Conservation (phyloP, 2,329 filamentous ascomycete genomes). For the Chrysosporium queenslandicum region DNA sequence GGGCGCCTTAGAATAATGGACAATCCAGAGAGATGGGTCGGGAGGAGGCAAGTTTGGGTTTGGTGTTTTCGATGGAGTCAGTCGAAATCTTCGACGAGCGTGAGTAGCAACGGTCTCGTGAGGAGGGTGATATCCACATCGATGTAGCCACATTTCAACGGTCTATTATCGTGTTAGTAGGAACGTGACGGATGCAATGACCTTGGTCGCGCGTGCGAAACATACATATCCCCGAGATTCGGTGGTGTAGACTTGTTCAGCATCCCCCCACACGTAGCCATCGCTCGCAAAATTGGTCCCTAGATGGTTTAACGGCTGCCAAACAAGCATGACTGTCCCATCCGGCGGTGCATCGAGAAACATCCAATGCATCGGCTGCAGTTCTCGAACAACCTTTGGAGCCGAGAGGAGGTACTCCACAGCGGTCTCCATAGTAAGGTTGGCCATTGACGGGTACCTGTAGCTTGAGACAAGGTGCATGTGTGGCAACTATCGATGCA, state of each 20-base stretch:
- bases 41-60: constrained; percentile 59
- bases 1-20: constrained; percentile 76
- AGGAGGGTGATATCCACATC: constrained; percentile 65
- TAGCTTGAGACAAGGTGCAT: constrained; percentile 80
- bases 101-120: constrained; percentile 65
- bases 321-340: constrained; percentile 72
- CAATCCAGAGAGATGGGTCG: constrained; percentile 78
- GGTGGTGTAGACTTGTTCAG: constrained; percentile 65
- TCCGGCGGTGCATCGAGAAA: constrained; percentile 75
- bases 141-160: constrained; percentile 79
- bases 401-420: constrained; percentile 75
- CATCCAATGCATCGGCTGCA: constrained; percentile 84
- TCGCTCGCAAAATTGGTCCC: constrained; percentile 74
- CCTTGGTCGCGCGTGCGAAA: too few species aligned
- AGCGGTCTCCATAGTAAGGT: constrained; percentile 64
- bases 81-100: constrained; percentile 73
- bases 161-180: constrained; percentile 44
- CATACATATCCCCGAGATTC: constrained; percentile 60
- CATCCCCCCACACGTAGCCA: constrained; percentile 81
- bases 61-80: constrained; percentile 60
- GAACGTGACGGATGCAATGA: not conserved
- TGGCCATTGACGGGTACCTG: constrained; percentile 63
- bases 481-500: constrained; percentile 58
- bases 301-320: constrained; percentile 68
- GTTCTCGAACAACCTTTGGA: constrained; percentile 73